Conservation (phyloP, 352 stramenopile species). For the Aphanomyces astaci region DNA sequence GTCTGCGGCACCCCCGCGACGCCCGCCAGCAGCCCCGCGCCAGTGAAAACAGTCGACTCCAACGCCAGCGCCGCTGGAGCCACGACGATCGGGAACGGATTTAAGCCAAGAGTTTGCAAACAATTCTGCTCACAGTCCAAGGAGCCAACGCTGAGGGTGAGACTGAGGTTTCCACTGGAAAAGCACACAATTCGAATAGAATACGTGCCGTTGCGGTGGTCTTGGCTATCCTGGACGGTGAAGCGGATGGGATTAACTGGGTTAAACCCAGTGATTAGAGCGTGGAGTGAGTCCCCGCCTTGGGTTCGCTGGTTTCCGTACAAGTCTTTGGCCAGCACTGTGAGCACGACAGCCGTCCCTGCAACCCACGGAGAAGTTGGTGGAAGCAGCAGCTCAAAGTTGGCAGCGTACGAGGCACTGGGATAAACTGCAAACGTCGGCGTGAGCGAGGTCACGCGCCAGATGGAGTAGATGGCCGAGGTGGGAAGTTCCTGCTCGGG, state of each 20-base stretch:
- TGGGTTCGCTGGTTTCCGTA: conserved; percentile 33
- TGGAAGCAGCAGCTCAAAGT: conserved; percentile 22
- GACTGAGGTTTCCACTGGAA: conserved; percentile 33
- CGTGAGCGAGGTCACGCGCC: conserved; percentile 49
- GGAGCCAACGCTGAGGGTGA: conserved; percentile 32
- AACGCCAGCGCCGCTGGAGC: conserved; percentile 29
- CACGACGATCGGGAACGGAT: conserved; percentile 41
- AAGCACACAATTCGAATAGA: conserved; percentile 33
- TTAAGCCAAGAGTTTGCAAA: conserved; percentile 37
- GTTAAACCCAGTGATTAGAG: conserved; percentile 26
- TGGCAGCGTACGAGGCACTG: conserved; percentile 25
- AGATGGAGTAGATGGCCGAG: conserved; percentile 40
- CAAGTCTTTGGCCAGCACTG: conserved; percentile 33
- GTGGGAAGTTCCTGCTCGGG: conserved; percentile 35
- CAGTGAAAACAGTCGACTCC: conserved; percentile 32
- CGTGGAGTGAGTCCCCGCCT: conserved; percentile 36
- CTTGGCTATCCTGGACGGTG: conserved; percentile 22
- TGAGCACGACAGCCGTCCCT: conserved; percentile 29
- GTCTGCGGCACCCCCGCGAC: background rate
- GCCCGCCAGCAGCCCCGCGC: background rate
- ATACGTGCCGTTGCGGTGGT: conserved; percentile 39
- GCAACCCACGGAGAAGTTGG: conserved; percentile 24
- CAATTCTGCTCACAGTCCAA: conserved; percentile 30
- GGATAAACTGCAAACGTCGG: conserved; percentile 39
- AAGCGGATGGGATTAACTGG: conserved; percentile 15